Percentiles rank a stretch among this genome's conserved stretches.
Evolutionary conservation across 176 grass and related monocot species (phyloP).

Genomic region (Luzula sylvatica): DNA sequence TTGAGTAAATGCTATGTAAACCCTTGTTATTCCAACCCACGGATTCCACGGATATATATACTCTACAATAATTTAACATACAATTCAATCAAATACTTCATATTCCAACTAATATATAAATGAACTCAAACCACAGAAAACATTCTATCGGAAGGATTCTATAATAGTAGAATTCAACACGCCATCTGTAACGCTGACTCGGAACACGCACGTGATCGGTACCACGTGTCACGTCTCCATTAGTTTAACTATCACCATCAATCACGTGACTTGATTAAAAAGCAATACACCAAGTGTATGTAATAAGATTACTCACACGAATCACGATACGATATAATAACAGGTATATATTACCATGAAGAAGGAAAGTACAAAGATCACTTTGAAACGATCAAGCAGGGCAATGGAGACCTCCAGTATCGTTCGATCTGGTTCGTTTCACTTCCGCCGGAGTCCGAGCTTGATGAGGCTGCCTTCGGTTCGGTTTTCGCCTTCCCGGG

Average conservation of each 20-base stretch:
- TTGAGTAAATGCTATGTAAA: background rate
- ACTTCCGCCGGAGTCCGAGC: slow-evolving; percentile 5
- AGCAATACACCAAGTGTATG: background rate
- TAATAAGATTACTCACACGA: background rate
- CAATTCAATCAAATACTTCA: too few species aligned
- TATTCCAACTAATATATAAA: too few species aligned
- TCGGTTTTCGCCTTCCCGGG: background rate
- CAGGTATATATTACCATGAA: background rate
- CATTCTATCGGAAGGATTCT: too few species aligned
- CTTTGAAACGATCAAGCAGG: background rate
- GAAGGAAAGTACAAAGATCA: background rate
- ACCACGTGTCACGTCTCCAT: background rate
- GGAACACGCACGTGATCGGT: slow-evolving; percentile 1
- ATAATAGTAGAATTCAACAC: too few species aligned
- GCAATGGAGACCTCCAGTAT: slow-evolving; percentile 31
- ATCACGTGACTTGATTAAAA: slow-evolving; percentile 12
- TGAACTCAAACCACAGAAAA: too few species aligned
- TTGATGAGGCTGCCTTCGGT: background rate
- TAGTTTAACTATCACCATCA: background rate
- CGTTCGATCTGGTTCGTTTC: slow-evolving; percentile 27
- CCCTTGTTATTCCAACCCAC: background rate
- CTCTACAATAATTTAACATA: too few species aligned
- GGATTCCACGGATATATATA: background rate
- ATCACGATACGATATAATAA: too few species aligned
- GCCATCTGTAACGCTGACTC: too few species aligned